Conservation (phyloP, 2,329 filamentous ascomycete species). For the Exophiala phaeomuriformis region DNA sequence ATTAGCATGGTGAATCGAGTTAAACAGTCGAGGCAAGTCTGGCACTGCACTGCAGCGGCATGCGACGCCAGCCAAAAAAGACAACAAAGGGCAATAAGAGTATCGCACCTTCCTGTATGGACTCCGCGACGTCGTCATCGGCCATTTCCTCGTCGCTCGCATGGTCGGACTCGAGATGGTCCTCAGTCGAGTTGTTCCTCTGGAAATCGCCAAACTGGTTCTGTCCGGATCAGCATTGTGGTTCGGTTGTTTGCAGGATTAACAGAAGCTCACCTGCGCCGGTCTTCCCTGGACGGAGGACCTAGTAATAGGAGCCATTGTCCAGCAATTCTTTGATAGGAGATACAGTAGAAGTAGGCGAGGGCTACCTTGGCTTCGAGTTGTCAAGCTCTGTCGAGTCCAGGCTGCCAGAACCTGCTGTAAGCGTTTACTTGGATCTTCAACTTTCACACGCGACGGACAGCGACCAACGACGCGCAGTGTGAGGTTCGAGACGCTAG, state of each 20-base stretch:
- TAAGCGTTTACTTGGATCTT: background rate
- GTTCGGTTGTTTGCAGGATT: background rate
- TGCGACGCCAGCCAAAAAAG: too few species aligned
- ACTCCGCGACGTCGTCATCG: constrained; percentile 30
- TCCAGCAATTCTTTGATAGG: background rate
- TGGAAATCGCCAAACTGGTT: background rate
- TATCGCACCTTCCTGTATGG: constrained; percentile 25
- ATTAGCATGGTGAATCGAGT: constrained; percentile 28
- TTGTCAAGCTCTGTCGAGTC: background rate
- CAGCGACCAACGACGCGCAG: background rate
- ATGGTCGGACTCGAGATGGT: background rate
- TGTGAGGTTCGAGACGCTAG: background rate
- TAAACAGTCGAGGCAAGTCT: background rate
- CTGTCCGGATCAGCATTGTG: background rate
- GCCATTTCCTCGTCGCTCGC: constrained; percentile 26
- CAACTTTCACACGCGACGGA: background rate
- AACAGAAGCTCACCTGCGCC: constrained; percentile 8
- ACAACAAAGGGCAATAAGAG: background rate
- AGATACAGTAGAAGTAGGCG: too few species aligned
- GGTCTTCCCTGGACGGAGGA: constrained; percentile 28
- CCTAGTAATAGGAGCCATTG: constrained; percentile 37
- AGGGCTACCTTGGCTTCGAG: background rate
- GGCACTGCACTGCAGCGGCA: background rate
- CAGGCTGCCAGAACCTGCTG: too few species aligned
- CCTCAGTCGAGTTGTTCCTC: background rate